A percentile compares a stretch with the other conserved stretches of the same genome.
phyloP scores from a whole-genome alignment of 2,329 filamentous ascomycete species.

The Fusarium agapanthi region DNA sequence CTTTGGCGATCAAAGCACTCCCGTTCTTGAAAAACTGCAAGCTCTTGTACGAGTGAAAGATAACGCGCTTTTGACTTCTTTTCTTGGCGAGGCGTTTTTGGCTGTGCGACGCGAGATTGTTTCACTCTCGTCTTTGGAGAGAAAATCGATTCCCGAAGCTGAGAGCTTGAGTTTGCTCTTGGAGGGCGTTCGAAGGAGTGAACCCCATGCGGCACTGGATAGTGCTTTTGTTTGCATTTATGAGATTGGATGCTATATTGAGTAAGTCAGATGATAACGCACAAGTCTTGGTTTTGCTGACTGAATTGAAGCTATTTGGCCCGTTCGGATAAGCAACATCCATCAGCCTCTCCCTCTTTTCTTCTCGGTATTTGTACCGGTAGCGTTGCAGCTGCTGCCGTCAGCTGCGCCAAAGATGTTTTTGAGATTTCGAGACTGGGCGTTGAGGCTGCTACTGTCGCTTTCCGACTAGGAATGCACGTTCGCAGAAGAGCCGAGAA shows the following conservation, averaged over 20 bases:
- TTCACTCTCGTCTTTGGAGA: background rate
- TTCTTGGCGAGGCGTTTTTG: background rate
- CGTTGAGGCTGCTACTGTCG: background rate
- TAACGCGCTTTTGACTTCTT: background rate
- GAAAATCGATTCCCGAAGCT: background rate
- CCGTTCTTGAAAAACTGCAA: background rate
- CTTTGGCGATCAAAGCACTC: background rate
- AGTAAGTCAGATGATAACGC: accelerated
- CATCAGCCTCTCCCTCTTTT: background rate
- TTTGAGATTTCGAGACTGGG: background rate
- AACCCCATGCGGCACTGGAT: background rate
- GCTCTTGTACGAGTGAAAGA: background rate
- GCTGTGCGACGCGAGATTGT: background rate
- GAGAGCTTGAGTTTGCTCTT: background rate
- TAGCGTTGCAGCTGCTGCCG: accelerated
- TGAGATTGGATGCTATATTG: background rate
- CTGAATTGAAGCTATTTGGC: accelerated
- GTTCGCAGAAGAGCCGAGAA: background rate
- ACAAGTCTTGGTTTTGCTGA: background rate
- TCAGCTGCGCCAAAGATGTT: background rate
- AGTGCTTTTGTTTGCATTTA: background rate
- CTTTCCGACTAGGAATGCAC: background rate
- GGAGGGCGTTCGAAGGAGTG: background rate
- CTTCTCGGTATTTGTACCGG: background rate
- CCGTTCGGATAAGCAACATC: background rate